phyloP scores from a whole-genome alignment of 495 filamentous ascomycete species.

The Penicillium odoratum region DNA sequence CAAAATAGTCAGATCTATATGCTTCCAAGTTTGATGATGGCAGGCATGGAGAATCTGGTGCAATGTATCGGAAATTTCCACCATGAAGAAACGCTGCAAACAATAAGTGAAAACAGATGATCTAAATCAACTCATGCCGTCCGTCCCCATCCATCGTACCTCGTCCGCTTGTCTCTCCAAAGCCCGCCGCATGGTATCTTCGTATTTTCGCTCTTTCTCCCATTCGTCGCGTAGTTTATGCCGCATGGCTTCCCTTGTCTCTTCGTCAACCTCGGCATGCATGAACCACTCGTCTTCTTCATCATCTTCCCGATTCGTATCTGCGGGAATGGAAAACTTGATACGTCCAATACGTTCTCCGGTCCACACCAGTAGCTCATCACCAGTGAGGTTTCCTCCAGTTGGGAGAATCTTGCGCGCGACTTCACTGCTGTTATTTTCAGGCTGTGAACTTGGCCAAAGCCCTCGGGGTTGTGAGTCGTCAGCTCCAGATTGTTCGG shows the following conservation, averaged over 20 bases:
- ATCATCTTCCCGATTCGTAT: conserved; percentile 40
- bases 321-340: conserved; percentile 53
- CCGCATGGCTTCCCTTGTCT: conserved; percentile 41
- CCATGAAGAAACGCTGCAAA: neutral
- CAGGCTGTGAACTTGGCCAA: conserved; percentile 26
- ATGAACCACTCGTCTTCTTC: conserved; percentile 48
- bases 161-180: conserved; percentile 81
- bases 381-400: conserved; percentile 45
- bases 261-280: conserved; percentile 36
- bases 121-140: conserved; percentile 50
- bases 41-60: neutral
- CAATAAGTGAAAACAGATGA: neutral
- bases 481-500: conserved; percentile 1
- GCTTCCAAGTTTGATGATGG: neutral
- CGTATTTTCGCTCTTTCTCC: conserved; percentile 58
- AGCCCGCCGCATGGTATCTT: conserved; percentile 68
- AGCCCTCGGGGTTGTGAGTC: conserved; percentile 25
- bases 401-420: conserved; percentile 71
- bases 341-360: conserved; percentile 76
- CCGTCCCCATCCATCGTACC: conserved; percentile 70
- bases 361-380: conserved; percentile 77
- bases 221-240: conserved; percentile 38
- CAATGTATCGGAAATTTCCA: neutral
- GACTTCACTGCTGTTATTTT: conserved; percentile 44
- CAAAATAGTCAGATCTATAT: conserved; percentile 6